Percentiles rank a stretch among this genome's conserved stretches.
Evolutionary conservation across 2,329 filamentous ascomycete species (phyloP).

Genomic region (Fusarium denticulatum): DNA sequence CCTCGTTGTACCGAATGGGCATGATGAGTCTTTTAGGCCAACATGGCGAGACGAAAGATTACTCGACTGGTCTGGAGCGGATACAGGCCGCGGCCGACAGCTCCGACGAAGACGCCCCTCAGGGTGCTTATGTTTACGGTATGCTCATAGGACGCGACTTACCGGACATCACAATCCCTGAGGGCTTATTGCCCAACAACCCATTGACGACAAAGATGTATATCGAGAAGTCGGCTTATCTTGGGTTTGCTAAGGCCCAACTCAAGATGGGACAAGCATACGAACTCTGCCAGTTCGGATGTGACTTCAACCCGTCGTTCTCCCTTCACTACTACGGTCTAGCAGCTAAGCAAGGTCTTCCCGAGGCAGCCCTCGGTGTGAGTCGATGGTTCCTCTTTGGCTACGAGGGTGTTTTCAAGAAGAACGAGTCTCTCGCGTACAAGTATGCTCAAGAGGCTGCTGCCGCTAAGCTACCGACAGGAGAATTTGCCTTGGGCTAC

Average conservation of each 20-base stretch:
- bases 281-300: constrained; percentile 91
- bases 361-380: constrained; percentile 93
- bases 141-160: constrained; percentile 93
- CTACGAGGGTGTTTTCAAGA: constrained; percentile 89
- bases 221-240: constrained; percentile 94
- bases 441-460: constrained; percentile 91
- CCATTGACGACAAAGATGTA: constrained; percentile 81
- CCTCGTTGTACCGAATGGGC: constrained; percentile 84
- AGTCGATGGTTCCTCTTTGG: constrained; percentile 99
- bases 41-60: constrained; percentile 89
- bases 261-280: constrained; percentile 97
- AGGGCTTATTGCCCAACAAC: constrained; percentile 74
- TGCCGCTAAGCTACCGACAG: constrained; percentile 81
- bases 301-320: constrained; percentile 91
- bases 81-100: constrained; percentile 85
- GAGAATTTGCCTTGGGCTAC: constrained; percentile 96
- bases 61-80: constrained; percentile 78
- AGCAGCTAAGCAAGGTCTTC: constrained; percentile 89
- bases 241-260: constrained; percentile 96
- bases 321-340: constrained; percentile 97
- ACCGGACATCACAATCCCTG: constrained; percentile 86
- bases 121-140: constrained; percentile 93
- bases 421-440: constrained; percentile 95
- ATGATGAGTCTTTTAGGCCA: constrained; percentile 98
- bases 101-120: constrained; percentile 95